A percentile compares a stretch with the other conserved stretches of the same genome.
These are phyloP conservation scores for Zymoseptoria tritici DNA, from an alignment of 2,329 filamentous ascomycete genomes.

Conservation along the genomic window DNA sequence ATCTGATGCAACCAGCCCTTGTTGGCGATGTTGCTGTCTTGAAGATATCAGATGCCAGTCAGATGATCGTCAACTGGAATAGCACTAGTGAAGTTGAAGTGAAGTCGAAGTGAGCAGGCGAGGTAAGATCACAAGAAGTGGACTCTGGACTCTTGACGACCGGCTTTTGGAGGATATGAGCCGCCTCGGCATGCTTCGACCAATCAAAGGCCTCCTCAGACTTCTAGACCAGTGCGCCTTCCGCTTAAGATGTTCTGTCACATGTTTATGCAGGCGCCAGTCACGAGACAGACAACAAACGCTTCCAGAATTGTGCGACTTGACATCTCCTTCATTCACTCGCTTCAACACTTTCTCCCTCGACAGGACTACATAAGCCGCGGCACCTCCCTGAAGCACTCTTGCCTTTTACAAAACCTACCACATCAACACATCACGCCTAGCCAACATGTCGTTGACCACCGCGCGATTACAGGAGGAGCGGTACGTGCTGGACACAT, in stretches of 20 bases:
- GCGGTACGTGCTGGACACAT: slow-evolving; percentile 49
- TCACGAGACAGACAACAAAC: background rate
- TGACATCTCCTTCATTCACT: background rate
- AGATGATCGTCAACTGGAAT: too few species aligned
- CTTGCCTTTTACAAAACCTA: background rate
- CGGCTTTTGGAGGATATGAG: too few species aligned
- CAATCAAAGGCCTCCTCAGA: too few species aligned
- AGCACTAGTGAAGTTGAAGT: too few species aligned
- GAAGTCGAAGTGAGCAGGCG: too few species aligned
- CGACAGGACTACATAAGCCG: background rate
- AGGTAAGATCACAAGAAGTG: too few species aligned
- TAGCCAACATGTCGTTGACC: slow-evolving; percentile 76
- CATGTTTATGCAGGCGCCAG: background rate
- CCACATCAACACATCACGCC: slow-evolving; percentile 4
- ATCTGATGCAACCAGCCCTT: too few species aligned
- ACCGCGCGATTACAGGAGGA: slow-evolving; percentile 83
- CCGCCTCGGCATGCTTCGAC: background rate
- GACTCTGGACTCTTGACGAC: too few species aligned
- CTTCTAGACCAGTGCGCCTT: background rate
- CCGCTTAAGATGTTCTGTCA: background rate
- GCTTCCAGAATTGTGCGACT: background rate
- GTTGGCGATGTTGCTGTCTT: too few species aligned
- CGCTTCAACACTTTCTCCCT: background rate
- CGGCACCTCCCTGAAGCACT: background rate
- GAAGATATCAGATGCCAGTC: too few species aligned